Base-by-base conservation (phyloP, 2,329 filamentous ascomycete genomes). In the Stachybotrys chlorohalonatus region DNA sequence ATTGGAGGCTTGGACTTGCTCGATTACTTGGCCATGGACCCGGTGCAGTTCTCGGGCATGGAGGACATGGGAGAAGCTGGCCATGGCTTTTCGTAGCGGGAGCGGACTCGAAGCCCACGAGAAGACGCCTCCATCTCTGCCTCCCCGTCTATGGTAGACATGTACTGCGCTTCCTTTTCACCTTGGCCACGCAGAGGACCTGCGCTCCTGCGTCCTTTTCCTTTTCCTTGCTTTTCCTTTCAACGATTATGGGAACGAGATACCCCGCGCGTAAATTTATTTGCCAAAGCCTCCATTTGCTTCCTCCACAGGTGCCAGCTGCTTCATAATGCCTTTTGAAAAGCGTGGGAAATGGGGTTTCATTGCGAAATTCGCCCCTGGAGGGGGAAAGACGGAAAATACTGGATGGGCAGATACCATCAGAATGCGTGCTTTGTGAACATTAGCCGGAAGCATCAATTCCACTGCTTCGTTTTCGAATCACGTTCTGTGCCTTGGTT, bases 1-100 rank as follows among this genome's bases (percentile, higher is more conserved):
- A 80, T 87, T 2, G 83, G 83, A 9, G 84, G 84, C 0, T 73
- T 86, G 36, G 84, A 87, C 63, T 64, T 87, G 60, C 75, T 87
- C 13, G 84, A 87, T 63, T 86, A 83, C 59, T 85, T 86, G 82
- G 79, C 81, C 7, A 82, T 85, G 78, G 83, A 82, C 46, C 66
- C 70, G 4, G 65, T 67, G 42, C 70, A 73, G 46, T 76, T 75
- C 49, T 69, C 74, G 1, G 66, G 66, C 15, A 52, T 70, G 13
- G 67, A 70, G 13, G 36, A 42, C 13, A 9, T 42, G 36, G 36
- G 36, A 42, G 36, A 42, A 5, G 36, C 9, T 13, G 36, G 9
- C 2, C 36, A 42, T 13, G 36, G 36, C 36, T 42, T 42, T 13
- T 42, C 36, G 36, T 42, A 24, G 24, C 24, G 24, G 24, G 24